Conservation (phyloP, 495 filamentous ascomycete genomes). For the Aspergillus nidulans region DNA sequence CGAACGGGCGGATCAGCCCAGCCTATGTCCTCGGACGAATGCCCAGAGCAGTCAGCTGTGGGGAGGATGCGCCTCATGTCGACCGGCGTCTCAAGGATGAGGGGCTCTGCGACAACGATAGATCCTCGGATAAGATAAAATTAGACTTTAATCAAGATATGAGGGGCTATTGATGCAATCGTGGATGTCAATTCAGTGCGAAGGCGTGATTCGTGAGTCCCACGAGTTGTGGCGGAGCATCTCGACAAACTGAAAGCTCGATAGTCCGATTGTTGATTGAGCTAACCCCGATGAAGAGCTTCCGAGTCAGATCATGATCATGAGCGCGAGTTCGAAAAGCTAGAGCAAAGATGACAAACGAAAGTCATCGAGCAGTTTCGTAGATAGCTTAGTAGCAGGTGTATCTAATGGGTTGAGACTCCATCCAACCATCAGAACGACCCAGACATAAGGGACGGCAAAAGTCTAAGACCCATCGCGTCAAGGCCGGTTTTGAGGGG, state of each 20-base stretch:
- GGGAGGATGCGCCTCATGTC: not conserved
- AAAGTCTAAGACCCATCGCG: not conserved
- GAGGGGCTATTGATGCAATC: conserved; percentile 8
- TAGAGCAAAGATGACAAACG: not conserved
- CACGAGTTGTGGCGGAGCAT: conserved; percentile 1
- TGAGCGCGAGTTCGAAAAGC: not conserved
- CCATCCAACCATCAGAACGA: not conserved
- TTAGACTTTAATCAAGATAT: not conserved
- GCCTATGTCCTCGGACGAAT: not conserved
- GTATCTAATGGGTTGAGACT: not conserved
- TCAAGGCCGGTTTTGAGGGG: not conserved
- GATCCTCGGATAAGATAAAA: conserved; percentile 10
- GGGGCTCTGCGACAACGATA: conserved; percentile 11
- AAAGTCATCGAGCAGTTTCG: not conserved
- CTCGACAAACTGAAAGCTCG: not conserved
- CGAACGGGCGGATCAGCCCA: not conserved
- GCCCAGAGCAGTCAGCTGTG: not conserved
- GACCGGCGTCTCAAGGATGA: conserved; percentile 20
- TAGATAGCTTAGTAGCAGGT: not conserved
- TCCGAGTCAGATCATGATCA: not conserved
- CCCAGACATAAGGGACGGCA: not conserved
- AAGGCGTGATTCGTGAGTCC: conserved; percentile 1
- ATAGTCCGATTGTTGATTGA: conserved; percentile 3
- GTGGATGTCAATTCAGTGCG: not conserved
- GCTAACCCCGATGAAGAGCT: not conserved